Evolutionary conservation across 2,329 filamentous ascomycete genomes (phyloP).

Genomic region (Cryphonectria nitschkei): DNA sequence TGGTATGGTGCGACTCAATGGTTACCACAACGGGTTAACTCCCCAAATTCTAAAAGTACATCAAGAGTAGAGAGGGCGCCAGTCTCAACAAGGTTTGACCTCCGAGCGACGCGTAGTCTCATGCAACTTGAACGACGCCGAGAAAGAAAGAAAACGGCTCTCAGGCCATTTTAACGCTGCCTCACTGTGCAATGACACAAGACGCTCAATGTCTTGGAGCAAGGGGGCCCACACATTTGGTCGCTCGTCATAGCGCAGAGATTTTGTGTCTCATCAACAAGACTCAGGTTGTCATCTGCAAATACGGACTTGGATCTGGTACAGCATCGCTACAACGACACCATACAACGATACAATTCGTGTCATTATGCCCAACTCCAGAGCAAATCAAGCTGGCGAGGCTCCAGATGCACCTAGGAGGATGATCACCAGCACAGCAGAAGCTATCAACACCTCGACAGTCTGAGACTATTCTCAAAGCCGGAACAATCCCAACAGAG

Average conservation of each 20-base stretch:
- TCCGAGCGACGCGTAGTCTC: conserved; percentile 8
- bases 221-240: neutral
- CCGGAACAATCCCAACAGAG: neutral
- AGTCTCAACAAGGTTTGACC: neutral
- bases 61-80: neutral
- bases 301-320: neutral
- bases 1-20: conserved; percentile 14
- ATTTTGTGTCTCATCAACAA: neutral
- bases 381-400: neutral
- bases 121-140: neutral
- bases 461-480: neutral
- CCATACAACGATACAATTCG: neutral
- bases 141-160: neutral
- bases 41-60: neutral
- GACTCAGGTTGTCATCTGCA: neutral
- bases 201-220: neutral
- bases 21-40: conserved; percentile 7
- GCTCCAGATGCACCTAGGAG: neutral
- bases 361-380: neutral
- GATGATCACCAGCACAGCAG: neutral
- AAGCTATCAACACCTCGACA: neutral
- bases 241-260: neutral
- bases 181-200: neutral
- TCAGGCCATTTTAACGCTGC: neutral
- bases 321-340: neutral